Evolutionary conservation across 305 asterid species (phyloP).

Genomic region (Fraxinus sp.): DNA sequence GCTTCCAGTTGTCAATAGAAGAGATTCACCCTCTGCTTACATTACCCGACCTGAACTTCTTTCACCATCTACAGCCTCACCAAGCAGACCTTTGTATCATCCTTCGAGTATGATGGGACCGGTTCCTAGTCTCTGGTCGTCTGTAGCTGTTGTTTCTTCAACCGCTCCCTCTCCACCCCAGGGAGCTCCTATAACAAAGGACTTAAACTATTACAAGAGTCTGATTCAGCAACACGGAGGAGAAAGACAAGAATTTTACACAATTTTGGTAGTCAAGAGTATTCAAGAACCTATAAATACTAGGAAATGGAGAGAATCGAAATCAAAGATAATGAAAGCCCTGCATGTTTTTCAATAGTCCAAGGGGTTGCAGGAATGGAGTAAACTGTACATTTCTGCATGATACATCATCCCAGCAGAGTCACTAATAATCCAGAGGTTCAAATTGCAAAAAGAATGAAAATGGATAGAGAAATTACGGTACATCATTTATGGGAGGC

Average conservation of each 20-base stretch:
- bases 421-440: conserved; percentile 50
- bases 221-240: conserved; percentile 80
- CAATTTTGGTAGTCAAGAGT: conserved; percentile 41
- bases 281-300: conserved; percentile 43
- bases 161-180: conserved; percentile 24
- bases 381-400: conserved; percentile 70
- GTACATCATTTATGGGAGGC: conserved; percentile 40
- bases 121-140: conserved; percentile 29
- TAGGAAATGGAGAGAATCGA: conserved; percentile 54
- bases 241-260: conserved; percentile 52
- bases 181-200: conserved; percentile 40
- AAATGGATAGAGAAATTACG: conserved; percentile 82
- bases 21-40: conserved; percentile 24
- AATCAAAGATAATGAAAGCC: conserved; percentile 77
- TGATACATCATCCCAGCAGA: conserved; percentile 51
- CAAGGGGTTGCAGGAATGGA: conserved; percentile 90
- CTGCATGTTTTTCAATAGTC: conserved; percentile 69
- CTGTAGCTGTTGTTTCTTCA: conserved; percentile 27
- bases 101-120: conserved; percentile 41
- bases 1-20: conserved; percentile 21
- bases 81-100: conserved; percentile 42
- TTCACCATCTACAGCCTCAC: conserved; percentile 29
- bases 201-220: conserved; percentile 67
- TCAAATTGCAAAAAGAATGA: conserved; percentile 70
- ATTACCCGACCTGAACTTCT: conserved; percentile 30